phyloP scores from a whole-genome alignment of 176 grass and related monocot genomes.

The Lolium perenne region DNA sequence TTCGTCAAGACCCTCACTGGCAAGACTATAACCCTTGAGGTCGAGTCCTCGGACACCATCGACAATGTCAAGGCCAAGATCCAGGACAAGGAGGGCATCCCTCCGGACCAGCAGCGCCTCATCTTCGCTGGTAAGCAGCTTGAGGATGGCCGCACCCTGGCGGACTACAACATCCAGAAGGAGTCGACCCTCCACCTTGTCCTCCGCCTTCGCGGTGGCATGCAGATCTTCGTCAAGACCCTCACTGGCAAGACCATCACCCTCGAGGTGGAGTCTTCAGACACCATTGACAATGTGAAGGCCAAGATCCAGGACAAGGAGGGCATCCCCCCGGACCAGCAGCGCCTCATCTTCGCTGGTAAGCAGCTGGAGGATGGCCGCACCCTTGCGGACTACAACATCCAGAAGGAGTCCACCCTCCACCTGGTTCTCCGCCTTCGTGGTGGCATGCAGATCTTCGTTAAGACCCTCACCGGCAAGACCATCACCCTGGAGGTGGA shows the following conservation, averaged over 20 bases:
- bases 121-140: slow-evolving; percentile 70
- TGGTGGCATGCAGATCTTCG: slow-evolving; percentile 74
- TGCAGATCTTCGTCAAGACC: slow-evolving; percentile 73
- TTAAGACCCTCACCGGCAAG: slow-evolving; percentile 83
- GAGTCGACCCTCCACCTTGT: slow-evolving; percentile 74
- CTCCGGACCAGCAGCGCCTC: slow-evolving; percentile 65
- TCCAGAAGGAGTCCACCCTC: slow-evolving; percentile 24
- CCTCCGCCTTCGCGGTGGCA: slow-evolving; percentile 59
- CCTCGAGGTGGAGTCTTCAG: slow-evolving; percentile 49
- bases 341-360: background rate
- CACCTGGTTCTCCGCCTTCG: slow-evolving; percentile 37
- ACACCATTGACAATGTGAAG: slow-evolving; percentile 64
- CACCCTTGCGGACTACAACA: background rate
- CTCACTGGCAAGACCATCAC: slow-evolving; percentile 67
- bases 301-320: slow-evolving; percentile 85
- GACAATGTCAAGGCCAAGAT: slow-evolving; percentile 42
- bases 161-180: slow-evolving; percentile 75
- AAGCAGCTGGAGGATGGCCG: background rate
- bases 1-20: slow-evolving; percentile 69
- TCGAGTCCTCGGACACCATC: slow-evolving; percentile 22
- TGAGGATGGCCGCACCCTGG: slow-evolving; percentile 69
- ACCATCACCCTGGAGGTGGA: slow-evolving; percentile 72
- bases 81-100: slow-evolving; percentile 69
- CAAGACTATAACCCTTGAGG: slow-evolving; percentile 72
- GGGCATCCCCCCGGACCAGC: slow-evolving; percentile 64